Conservation (phyloP, 140 eudicot species). For the Senecio squalidus region DNA sequence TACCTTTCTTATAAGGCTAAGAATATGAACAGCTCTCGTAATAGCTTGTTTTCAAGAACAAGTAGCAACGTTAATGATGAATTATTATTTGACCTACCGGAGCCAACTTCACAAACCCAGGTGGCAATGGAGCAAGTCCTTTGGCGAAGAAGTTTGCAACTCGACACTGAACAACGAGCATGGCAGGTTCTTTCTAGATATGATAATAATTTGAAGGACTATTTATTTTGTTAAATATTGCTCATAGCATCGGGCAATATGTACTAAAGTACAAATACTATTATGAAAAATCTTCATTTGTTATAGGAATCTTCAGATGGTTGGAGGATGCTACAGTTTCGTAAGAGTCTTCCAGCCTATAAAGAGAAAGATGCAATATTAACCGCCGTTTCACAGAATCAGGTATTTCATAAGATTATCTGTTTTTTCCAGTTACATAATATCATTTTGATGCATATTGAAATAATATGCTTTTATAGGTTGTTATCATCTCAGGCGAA, state of each 20-base stretch:
- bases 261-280: conserved; percentile 5
- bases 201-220: too few relatives aligned
- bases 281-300: conserved; percentile 11
- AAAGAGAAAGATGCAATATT: conserved; percentile 81
- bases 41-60: conserved; percentile 41
- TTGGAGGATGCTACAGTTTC: conserved; percentile 63
- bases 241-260: too few relatives aligned
- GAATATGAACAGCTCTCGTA: conserved; percentile 32
- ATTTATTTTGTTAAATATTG: too few relatives aligned
- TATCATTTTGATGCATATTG: conserved; percentile 13
- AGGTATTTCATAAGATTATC: conserved; percentile 37
- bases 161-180: conserved; percentile 54
- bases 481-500: conserved; percentile 97
- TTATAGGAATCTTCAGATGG: conserved; percentile 83
- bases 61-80: conserved; percentile 62
- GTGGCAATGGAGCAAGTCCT: conserved; percentile 54
- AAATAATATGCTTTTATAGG: conserved; percentile 38
- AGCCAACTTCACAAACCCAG: conserved; percentile 40
- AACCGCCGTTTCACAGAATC: conserved; percentile 65
- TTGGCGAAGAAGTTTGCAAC: conserved; percentile 50
- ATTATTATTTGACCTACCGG: conserved; percentile 80
- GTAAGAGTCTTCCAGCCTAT: conserved; percentile 82
- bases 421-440: neutral
- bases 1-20: conserved; percentile 59
- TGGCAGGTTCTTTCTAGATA: conserved; percentile 71